Conservation (phyloP, 2,329 filamentous ascomycete species). For the Cryphonectria carpinicola region DNA sequence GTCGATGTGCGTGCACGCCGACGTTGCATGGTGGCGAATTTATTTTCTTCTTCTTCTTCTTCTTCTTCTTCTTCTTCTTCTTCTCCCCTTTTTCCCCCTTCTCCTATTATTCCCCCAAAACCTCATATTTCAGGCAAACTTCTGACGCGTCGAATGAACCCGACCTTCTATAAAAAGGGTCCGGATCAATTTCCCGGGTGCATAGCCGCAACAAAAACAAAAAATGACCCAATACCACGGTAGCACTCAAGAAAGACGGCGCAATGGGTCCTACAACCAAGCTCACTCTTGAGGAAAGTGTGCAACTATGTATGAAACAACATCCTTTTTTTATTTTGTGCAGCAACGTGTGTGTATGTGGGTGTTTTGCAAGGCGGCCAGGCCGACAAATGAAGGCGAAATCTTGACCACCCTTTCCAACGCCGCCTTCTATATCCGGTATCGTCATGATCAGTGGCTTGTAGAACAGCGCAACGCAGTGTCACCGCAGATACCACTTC, state of each 20-base stretch:
- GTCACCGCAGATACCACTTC: background rate
- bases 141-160: background rate
- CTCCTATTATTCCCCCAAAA: background rate
- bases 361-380: background rate
- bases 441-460: background rate
- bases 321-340: background rate
- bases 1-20: background rate
- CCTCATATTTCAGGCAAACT: background rate
- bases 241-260: background rate
- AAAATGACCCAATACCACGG: background rate
- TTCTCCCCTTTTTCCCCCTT: background rate
- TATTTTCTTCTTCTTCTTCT: background rate
- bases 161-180: conserved; percentile 1
- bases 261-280: background rate
- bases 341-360: background rate
- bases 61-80: too few relatives aligned
- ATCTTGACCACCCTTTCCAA: background rate
- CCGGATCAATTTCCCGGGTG: background rate
- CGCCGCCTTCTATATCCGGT: background rate
- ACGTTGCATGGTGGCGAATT: background rate
- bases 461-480: background rate
- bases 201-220: background rate
- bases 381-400: background rate
- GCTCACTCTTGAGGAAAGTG: background rate
- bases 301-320: background rate